phyloP scores from a whole-genome alignment of 306 rosid species.

The Prunus mongolica region DNA sequence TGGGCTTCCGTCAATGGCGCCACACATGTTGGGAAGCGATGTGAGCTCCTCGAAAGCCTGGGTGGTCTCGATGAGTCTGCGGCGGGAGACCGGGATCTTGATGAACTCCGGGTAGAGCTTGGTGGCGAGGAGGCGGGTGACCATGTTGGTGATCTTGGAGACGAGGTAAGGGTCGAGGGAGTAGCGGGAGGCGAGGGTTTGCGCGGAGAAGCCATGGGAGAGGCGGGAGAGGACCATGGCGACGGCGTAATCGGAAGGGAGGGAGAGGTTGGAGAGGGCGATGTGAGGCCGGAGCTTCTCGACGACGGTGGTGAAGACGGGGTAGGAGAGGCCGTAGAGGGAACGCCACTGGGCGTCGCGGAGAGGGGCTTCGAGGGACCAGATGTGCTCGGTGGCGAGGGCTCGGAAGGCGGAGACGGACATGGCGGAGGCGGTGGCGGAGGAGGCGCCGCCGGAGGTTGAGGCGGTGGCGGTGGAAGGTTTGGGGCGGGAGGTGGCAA shows the following conservation, averaged over 20 bases:
- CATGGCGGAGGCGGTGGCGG: conserved; percentile 40
- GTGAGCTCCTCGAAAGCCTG: conserved; percentile 83
- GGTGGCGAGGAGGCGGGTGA: conserved; percentile 87
- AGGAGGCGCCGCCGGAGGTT: conserved; percentile 15
- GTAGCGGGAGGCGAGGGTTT: conserved; percentile 64
- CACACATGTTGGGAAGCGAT: conserved; percentile 87
- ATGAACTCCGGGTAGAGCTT: conserved; percentile 83
- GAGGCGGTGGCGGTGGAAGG: conserved; percentile 22
- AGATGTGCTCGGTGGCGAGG: conserved; percentile 86
- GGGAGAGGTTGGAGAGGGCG: conserved; percentile 77
- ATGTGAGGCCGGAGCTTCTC: conserved; percentile 89
- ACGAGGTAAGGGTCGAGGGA: conserved; percentile 91
- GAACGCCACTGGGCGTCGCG: conserved; percentile 95
- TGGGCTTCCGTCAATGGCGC: conserved; percentile 75
- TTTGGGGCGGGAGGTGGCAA: conserved; percentile 55
- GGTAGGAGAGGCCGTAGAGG: conserved; percentile 83
- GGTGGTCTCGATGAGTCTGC: conserved; percentile 65
- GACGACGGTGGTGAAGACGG: conserved; percentile 82
- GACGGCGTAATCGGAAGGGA: conserved; percentile 82
- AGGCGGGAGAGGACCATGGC: conserved; percentile 96
- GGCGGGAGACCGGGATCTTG: conserved; percentile 73
- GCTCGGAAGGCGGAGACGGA: conserved; percentile 91
- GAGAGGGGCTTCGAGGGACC: conserved; percentile 91
- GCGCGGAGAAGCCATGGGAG: conserved; percentile 74
- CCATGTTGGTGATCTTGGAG: conserved; percentile 95